Percentiles rank a stretch among this genome's conserved stretches.
Evolutionary conservation across 2,329 filamentous ascomycete genomes (phyloP).

Genomic region (Malbranchea zuffiana): DNA sequence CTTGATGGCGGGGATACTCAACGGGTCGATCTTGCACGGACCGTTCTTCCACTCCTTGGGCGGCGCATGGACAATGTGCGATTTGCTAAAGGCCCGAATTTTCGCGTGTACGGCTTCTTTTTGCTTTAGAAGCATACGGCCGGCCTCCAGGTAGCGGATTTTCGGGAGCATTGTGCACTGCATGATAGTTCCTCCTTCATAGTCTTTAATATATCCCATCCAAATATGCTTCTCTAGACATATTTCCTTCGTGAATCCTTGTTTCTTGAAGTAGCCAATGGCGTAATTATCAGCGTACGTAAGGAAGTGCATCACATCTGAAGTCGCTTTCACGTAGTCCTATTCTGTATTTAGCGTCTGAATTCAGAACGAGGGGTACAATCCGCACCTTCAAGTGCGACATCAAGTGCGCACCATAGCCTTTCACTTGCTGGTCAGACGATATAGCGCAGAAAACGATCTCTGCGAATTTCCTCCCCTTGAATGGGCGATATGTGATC

Average conservation of each 20-base stretch:
- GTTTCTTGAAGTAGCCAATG: slow-evolving; percentile 98
- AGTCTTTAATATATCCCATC: slow-evolving; percentile 99
- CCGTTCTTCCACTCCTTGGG: slow-evolving; percentile 78
- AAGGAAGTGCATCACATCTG: slow-evolving; percentile 94
- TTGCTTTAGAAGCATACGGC: slow-evolving; percentile 91
- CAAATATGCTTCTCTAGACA: slow-evolving; percentile 79
- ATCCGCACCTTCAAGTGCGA: slow-evolving; percentile 67
- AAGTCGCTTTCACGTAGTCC: slow-evolving; percentile 94
- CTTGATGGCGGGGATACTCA: slow-evolving; percentile 78
- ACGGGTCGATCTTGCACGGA: slow-evolving; percentile 64
- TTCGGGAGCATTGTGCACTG: slow-evolving; percentile 95
- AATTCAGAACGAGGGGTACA: background rate
- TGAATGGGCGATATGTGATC: slow-evolving; percentile 93
- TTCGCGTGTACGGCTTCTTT: slow-evolving; percentile 93
- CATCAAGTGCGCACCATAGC: slow-evolving; percentile 96
- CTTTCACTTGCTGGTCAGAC: slow-evolving; percentile 96
- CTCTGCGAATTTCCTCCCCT: slow-evolving; percentile 83
- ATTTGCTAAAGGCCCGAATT: slow-evolving; percentile 81
- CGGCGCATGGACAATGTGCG: slow-evolving; percentile 74
- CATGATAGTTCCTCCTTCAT: slow-evolving; percentile 98
- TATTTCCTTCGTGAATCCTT: slow-evolving; percentile 98
- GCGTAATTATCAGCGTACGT: slow-evolving; percentile 99
- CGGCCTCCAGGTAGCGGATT: slow-evolving; percentile 84
- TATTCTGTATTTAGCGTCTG: slow-evolving; percentile 20
- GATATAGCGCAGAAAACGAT: slow-evolving; percentile 98